A percentile compares a stretch with the other conserved stretches of the same genome.
phyloP scores from a whole-genome alignment of 2,329 filamentous ascomycete species.

The Claviceps paspali region DNA sequence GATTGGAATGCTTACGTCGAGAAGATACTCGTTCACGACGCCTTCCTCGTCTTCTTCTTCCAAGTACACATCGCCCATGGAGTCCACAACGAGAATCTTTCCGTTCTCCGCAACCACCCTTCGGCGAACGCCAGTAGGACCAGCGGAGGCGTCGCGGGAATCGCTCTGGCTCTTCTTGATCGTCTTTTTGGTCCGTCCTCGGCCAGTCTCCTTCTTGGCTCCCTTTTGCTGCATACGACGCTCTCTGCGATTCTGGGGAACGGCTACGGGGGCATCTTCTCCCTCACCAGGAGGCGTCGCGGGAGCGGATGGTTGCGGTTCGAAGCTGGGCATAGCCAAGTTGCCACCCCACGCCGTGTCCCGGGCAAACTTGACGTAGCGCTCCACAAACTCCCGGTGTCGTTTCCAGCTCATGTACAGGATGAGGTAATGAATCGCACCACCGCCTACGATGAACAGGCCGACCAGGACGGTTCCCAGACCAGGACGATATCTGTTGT shows the following conservation, averaged over 20 bases:
- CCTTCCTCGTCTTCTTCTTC: conserved; percentile 85
- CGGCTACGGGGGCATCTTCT: conserved; percentile 34
- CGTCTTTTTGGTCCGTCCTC: conserved; percentile 34
- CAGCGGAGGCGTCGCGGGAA: conserved; percentile 33
- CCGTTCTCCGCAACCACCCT: conserved; percentile 87
- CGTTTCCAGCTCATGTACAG: conserved; percentile 79
- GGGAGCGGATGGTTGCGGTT: conserved; percentile 29
- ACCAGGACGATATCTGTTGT: conserved; percentile 81
- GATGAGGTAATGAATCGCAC: conserved; percentile 73
- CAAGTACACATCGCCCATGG: conserved; percentile 82
- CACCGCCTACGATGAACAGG: conserved; percentile 68
- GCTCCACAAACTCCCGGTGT: conserved; percentile 78
- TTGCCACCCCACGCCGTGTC: conserved; percentile 84
- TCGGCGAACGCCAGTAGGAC: conserved; percentile 57
- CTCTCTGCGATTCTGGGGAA: conserved; percentile 66
- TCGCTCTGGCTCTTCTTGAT: conserved; percentile 19
- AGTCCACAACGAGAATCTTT: conserved; percentile 87
- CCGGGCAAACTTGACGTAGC: conserved; percentile 81
- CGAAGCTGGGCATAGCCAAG: conserved; percentile 53
- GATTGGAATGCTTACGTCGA: conserved; percentile 54
- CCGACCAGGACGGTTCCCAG: conserved; percentile 72
- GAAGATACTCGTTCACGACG: conserved; percentile 63
- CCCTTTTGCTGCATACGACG: conserved; percentile 81
- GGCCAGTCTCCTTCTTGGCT: conserved; percentile 51
- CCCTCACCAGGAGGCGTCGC: conserved; percentile 27